These are phyloP conservation scores for Neofusicoccum parvum DNA, from an alignment of 2,329 filamentous ascomycete genomes.

Conservation along the genomic window DNA sequence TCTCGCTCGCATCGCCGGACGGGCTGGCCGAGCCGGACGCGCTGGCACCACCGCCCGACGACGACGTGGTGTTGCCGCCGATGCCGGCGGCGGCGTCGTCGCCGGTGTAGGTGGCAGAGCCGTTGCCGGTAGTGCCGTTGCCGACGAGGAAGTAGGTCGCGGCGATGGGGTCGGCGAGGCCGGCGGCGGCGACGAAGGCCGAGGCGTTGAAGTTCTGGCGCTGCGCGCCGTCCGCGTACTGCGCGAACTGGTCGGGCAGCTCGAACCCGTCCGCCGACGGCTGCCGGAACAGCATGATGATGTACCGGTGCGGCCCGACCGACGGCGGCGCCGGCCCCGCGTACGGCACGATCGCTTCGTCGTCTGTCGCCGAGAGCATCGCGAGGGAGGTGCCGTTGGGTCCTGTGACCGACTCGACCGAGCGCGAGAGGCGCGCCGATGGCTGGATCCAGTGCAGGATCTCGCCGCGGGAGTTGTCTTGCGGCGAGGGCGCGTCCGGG, in stretches of 20 bases:
- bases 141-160: conserved; percentile 20
- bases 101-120: not conserved
- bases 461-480: not conserved
- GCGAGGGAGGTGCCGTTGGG: not conserved
- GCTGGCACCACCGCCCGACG: not conserved
- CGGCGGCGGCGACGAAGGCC: conserved; percentile 1
- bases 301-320: conserved; percentile 22
- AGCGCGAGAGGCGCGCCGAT: conserved; percentile 1
- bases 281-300: conserved; percentile 21
- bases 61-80: not conserved
- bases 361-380: conserved; percentile 10
- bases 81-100: conserved; percentile 3
- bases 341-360: conserved; percentile 14
- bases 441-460: conserved; percentile 24
- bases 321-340: conserved; percentile 10
- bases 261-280: not conserved
- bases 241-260: not conserved
- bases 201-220: conserved; percentile 3
- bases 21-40: not conserved
- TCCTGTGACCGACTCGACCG: not conserved
- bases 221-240: not conserved
- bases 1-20: not conserved
- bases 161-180: not conserved
- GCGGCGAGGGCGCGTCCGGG: conserved; percentile 22
- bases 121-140: not conserved